phyloP scores from a whole-genome alignment of 169 alveolate species.

The Plasmodium adleri region DNA sequence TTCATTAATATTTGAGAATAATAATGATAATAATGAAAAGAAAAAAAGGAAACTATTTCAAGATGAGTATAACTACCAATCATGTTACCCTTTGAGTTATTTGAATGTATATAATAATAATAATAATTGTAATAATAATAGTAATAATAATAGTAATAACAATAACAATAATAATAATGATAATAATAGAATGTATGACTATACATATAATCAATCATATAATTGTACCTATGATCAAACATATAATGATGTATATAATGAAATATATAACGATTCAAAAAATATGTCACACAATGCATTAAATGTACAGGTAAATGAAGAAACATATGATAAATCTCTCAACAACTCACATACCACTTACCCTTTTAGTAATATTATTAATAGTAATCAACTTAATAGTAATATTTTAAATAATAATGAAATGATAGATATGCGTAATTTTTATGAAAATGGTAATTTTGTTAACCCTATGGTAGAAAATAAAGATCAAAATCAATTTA shows the following conservation, averaged over 20 bases:
- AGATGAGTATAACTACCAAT: constrained; percentile 28
- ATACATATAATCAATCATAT: no score
- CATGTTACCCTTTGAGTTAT: constrained; percentile 14
- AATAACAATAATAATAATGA: neutral
- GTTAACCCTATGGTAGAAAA: neutral
- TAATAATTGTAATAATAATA: neutral
- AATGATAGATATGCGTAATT: no score
- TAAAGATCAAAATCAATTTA: constrained; percentile 3
- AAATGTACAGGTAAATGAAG: no score
- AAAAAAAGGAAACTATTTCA: constrained; percentile 60
- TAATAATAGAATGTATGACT: no score
- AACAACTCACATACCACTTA: no score
- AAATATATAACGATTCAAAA: neutral
- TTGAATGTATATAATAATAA: constrained; percentile 10
- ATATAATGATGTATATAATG: neutral
- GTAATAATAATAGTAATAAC: neutral
- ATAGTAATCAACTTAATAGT: no score
- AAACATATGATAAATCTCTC: no score
- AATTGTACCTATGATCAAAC: neutral
- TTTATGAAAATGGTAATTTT: neutral
- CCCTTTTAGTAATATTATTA: no score
- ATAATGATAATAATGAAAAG: constrained; percentile 31
- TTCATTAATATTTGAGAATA: constrained; percentile 33
- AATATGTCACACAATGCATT: no score
- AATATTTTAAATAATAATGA: no score